Conservation (phyloP, 2,329 filamentous ascomycete species). For the Ophiostoma pallidulum region DNA sequence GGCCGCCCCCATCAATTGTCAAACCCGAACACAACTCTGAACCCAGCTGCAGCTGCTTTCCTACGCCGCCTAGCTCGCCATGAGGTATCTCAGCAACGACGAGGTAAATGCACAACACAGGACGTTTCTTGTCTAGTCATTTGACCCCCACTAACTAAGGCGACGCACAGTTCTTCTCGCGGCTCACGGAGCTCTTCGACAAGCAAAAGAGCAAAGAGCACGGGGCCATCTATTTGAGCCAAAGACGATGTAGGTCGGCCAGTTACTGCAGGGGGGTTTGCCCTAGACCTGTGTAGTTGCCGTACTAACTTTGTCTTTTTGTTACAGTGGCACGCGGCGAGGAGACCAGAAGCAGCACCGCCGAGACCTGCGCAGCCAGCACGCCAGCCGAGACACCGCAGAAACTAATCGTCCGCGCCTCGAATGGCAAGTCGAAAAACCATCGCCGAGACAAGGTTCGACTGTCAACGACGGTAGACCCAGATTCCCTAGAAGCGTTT, state of each 20-base stretch:
- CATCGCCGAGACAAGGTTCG: conserved; percentile 55
- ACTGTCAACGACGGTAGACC: conserved; percentile 72
- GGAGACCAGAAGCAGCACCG: neutral
- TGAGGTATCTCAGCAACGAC: conserved; percentile 31
- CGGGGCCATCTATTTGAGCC: conserved; percentile 63
- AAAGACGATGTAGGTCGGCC: conserved; percentile 59
- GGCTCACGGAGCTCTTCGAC: conserved; percentile 59
- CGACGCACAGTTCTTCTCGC: conserved; percentile 57
- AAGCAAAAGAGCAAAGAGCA: conserved; percentile 58
- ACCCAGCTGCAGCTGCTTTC: neutral
- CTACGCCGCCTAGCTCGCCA: conserved; percentile 10
- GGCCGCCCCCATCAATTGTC: too few relatives aligned
- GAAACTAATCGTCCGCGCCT: conserved; percentile 73
- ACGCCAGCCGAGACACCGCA: conserved; percentile 39
- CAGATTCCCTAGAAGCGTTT: conserved; percentile 68
- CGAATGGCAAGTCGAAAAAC: conserved; percentile 62
- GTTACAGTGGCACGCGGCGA: conserved; percentile 9
- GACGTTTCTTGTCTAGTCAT: neutral
- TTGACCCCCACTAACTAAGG: neutral
- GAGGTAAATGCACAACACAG: conserved; percentile 23
- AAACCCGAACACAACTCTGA: neutral
- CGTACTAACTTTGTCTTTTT: neutral
- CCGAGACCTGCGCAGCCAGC: neutral
- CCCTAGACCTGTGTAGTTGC: too few relatives aligned
- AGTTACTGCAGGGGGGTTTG: too few relatives aligned